phyloP scores from a whole-genome alignment of 2,329 filamentous ascomycete genomes.

The Paecilomyces fulvus region DNA sequence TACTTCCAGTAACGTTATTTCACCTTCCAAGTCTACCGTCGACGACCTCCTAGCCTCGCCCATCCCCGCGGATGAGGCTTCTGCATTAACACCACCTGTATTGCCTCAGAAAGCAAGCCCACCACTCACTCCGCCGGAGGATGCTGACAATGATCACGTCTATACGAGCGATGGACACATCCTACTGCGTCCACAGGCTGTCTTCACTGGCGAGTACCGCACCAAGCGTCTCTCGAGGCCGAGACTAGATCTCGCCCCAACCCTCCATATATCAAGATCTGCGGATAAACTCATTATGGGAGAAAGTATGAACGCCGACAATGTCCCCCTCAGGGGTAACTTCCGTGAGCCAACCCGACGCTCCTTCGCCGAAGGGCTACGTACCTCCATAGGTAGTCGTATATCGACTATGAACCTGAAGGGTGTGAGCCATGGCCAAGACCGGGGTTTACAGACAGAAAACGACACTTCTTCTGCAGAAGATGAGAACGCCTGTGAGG shows the following conservation, averaged over 20 bases:
- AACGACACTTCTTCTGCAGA: neutral
- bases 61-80: neutral
- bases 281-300: neutral
- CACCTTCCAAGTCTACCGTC: slow-evolving; percentile 6
- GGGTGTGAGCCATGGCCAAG: neutral
- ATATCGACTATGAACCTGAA: neutral
- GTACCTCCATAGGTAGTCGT: neutral
- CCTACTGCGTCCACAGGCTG: neutral
- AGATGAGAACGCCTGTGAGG: neutral
- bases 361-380: neutral
- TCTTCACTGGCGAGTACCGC: neutral
- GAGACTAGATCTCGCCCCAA: neutral
- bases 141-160: neutral
- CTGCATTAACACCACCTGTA: neutral
- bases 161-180: neutral
- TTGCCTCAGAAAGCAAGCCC: neutral
- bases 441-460: neutral
- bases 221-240: neutral
- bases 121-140: neutral
- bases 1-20: neutral
- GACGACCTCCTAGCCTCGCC: slow-evolving; percentile 9
- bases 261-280: neutral
- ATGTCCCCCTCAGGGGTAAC: neutral
- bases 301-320: no score
- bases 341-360: neutral